phyloP scores from a whole-genome alignment of 495 filamentous ascomycete genomes.

The Tuber borchii region DNA sequence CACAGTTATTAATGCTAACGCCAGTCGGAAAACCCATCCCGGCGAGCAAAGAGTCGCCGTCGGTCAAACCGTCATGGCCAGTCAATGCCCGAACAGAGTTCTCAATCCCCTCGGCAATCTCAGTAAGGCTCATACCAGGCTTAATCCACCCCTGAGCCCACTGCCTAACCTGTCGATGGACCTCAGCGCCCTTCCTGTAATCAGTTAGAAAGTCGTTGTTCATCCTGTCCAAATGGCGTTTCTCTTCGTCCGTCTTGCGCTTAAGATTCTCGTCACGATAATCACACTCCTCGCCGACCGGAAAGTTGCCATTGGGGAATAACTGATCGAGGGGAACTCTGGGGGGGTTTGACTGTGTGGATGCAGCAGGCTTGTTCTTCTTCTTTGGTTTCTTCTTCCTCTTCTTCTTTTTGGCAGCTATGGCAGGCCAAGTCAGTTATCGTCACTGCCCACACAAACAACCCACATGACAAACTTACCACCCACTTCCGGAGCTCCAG shows the following conservation, averaged over 20 bases:
- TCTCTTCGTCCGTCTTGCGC: constrained; percentile 80
- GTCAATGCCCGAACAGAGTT: constrained; percentile 71
- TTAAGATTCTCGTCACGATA: constrained; percentile 68
- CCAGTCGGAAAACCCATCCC: constrained; percentile 89
- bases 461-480: constrained; percentile 43
- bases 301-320: constrained; percentile 68
- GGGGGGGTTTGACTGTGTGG: constrained; percentile 69
- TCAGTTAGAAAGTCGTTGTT: constrained; percentile 78
- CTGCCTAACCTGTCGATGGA: constrained; percentile 79
- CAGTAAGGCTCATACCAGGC: constrained; percentile 70
- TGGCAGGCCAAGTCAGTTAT: constrained; percentile 8
- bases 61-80: constrained; percentile 68
- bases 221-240: constrained; percentile 74
- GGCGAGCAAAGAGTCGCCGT: constrained; percentile 69
- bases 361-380: constrained; percentile 61
- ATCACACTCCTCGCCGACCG: constrained; percentile 74
- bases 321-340: constrained; percentile 67
- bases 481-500: constrained; percentile 45
- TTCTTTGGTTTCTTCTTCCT: constrained; percentile 75
- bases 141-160: constrained; percentile 74
- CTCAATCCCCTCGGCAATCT: constrained; percentile 82
- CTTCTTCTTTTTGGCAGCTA: constrained; percentile 53
- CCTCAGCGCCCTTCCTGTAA: constrained; percentile 80
- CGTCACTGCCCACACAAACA: neutral
- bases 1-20: constrained; percentile 77